A percentile compares a stretch with the other conserved stretches of the same genome.
phyloP scores from a whole-genome alignment of 192 early-diverging fungal genomes.

The Backusella australiensis region DNA sequence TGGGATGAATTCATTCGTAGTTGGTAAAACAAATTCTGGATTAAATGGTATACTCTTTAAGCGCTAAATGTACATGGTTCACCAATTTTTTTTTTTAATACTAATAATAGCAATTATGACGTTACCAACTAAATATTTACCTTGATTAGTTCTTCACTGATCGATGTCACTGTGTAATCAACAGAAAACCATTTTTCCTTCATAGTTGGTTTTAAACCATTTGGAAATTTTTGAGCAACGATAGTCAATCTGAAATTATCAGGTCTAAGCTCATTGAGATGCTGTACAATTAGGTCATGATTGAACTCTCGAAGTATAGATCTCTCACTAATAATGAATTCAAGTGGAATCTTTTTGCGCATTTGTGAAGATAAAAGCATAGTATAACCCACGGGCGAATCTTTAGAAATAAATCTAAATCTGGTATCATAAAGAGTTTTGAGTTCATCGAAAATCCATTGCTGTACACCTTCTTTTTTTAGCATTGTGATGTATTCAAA shows the following conservation, averaged over 20 bases:
- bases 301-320: constrained; percentile 61
- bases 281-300: constrained; percentile 58
- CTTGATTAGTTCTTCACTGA: constrained; percentile 53
- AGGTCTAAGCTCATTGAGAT: constrained; percentile 54
- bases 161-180: constrained; percentile 62
- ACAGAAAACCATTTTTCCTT: constrained; percentile 81
- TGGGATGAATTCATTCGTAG: constrained; percentile 80
- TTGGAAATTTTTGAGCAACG: constrained; percentile 38
- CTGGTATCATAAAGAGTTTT: constrained; percentile 35
- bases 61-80: constrained; percentile 15
- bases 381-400: constrained; percentile 50
- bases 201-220: constrained; percentile 40
- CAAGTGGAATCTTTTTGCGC: constrained; percentile 65
- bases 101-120: background rate
- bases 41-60: constrained; percentile 19
- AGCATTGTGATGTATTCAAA: constrained; percentile 92
- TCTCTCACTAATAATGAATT: constrained; percentile 61
- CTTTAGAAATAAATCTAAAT: constrained; percentile 74
- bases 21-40: constrained; percentile 43
- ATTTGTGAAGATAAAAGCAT: constrained; percentile 67
- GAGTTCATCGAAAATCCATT: constrained; percentile 85
- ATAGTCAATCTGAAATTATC: constrained; percentile 62
- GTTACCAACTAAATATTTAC: constrained; percentile 22
- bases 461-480: constrained; percentile 56
- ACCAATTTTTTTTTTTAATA: constrained; percentile 37